A percentile compares a stretch with the other conserved stretches of the same genome.
phyloP scores from a whole-genome alignment of 495 filamentous ascomycete genomes.

The Glonium stellatum region DNA sequence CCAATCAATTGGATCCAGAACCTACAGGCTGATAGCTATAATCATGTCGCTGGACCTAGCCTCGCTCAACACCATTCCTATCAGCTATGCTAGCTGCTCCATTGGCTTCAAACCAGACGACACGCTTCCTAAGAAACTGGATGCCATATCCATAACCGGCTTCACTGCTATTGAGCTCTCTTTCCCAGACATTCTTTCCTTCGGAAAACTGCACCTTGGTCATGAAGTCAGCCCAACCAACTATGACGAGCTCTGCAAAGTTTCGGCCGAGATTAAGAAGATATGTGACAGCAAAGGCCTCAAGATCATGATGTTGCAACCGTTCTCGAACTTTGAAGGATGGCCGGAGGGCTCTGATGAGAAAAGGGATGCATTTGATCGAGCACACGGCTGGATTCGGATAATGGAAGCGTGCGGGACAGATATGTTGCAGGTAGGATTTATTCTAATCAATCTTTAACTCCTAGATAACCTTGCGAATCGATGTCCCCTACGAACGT shows the following conservation, averaged over 20 bases:
- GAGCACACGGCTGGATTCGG: conserved; percentile 61
- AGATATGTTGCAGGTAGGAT: conserved; percentile 61
- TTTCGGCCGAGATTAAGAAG: conserved; percentile 45
- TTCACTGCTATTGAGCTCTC: conserved; percentile 68
- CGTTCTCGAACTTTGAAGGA: conserved; percentile 75
- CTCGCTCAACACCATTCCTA: conserved; percentile 32
- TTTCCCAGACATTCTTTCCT: conserved; percentile 66
- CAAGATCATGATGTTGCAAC: conserved; percentile 67
- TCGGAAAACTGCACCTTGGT: conserved; percentile 47
- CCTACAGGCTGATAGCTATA: not conserved
- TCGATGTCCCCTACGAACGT: no score
- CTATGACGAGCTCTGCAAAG: conserved; percentile 47
- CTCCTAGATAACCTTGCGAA: no score
- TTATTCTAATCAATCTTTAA: no score
- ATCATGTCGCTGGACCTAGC: conserved; percentile 19
- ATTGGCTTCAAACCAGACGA: conserved; percentile 49
- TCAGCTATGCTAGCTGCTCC: conserved; percentile 59
- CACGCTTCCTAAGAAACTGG: conserved; percentile 57
- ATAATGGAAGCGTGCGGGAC: conserved; percentile 67
- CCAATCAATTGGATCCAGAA: not conserved
- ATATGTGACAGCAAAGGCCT: conserved; percentile 49
- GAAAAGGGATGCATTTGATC: conserved; percentile 56
- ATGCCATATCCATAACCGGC: conserved; percentile 58
- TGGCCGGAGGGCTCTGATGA: conserved; percentile 55
- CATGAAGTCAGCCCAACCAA: conserved; percentile 48